These are phyloP conservation scores for Fusarium sp. DNA, from an alignment of 2,329 filamentous ascomycete genomes.

Conservation along the genomic window DNA sequence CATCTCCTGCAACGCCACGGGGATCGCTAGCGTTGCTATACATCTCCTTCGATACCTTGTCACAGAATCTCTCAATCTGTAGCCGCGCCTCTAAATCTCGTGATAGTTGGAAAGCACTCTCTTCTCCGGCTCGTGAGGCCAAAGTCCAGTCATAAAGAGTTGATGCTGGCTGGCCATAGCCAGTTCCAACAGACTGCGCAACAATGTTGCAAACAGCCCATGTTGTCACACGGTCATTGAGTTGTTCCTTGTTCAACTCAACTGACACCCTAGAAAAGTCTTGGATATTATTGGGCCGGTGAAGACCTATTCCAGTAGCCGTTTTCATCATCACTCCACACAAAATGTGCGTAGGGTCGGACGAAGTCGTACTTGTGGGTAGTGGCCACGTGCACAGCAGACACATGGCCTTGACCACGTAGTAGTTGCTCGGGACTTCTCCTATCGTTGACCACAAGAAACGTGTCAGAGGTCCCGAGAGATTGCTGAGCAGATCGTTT, in stretches of 20 bases:
- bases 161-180: conserved; percentile 83
- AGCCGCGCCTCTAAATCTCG: conserved; percentile 73
- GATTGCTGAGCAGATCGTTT: conserved; percentile 70
- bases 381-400: conserved; percentile 84
- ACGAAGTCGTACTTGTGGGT: conserved; percentile 82
- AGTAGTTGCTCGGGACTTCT: conserved; percentile 81
- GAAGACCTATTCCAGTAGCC: conserved; percentile 83
- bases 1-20: conserved; percentile 73
- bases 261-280: conserved; percentile 82
- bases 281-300: conserved; percentile 82
- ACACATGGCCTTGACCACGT: conserved; percentile 83
- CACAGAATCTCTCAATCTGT: conserved; percentile 78
- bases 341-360: conserved; percentile 83
- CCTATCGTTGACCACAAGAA: conserved; percentile 82
- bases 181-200: conserved; percentile 82
- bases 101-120: conserved; percentile 67
- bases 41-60: conserved; percentile 82
- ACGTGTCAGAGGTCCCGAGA: conserved; percentile 74
- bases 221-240: conserved; percentile 80
- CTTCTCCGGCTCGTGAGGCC: conserved; percentile 67
- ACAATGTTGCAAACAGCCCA: conserved; percentile 91
- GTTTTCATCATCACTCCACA: conserved; percentile 89
- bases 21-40: conserved; percentile 81
- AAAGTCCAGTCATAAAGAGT: conserved; percentile 81
- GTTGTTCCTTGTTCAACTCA: conserved; percentile 80